These are phyloP conservation scores for Ophidiomyces ophidiicola DNA, from an alignment of 2,329 filamentous ascomycete species.

Conservation along the genomic window DNA sequence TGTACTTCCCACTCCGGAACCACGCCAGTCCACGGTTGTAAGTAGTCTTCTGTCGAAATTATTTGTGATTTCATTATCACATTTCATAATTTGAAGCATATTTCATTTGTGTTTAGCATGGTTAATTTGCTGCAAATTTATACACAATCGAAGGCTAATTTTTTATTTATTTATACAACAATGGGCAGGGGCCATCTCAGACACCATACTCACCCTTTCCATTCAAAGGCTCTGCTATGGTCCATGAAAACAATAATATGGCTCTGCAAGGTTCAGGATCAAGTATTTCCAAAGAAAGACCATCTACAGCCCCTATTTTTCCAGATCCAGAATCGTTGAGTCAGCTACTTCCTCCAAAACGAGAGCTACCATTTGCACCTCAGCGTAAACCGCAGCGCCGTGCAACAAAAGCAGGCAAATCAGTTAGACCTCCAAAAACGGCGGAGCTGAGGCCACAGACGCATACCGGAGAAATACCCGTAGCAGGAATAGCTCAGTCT, in stretches of 20 bases:
- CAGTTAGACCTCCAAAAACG: background rate
- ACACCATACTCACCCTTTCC: no score
- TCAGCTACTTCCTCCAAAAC: slow-evolving; percentile 31
- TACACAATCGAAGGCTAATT: no score
- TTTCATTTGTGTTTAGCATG: no score
- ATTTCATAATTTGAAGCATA: no score
- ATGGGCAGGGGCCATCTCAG: no score
- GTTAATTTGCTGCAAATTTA: no score
- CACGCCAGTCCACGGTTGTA: slow-evolving; percentile 12
- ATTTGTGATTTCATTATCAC: no score
- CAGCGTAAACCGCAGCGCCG: slow-evolving; percentile 6
- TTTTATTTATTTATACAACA: no score
- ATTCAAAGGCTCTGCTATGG: background rate
- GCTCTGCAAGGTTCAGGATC: background rate
- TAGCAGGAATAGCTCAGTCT: background rate
- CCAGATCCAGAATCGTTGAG: slow-evolving; percentile 23
- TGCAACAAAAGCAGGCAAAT: background rate
- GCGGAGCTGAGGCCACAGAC: background rate
- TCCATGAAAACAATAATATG: background rate
- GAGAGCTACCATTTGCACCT: slow-evolving; percentile 31
- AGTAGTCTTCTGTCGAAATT: no score
- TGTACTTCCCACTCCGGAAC: slow-evolving; percentile 2
- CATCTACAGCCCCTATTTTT: slow-evolving; percentile 21
- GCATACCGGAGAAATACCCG: background rate
- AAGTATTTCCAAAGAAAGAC: slow-evolving; percentile 15